A percentile compares a stretch with the other conserved stretches of the same genome.
phyloP scores from a whole-genome alignment of 257 asterid species.

The Solanum chiquidenum region DNA sequence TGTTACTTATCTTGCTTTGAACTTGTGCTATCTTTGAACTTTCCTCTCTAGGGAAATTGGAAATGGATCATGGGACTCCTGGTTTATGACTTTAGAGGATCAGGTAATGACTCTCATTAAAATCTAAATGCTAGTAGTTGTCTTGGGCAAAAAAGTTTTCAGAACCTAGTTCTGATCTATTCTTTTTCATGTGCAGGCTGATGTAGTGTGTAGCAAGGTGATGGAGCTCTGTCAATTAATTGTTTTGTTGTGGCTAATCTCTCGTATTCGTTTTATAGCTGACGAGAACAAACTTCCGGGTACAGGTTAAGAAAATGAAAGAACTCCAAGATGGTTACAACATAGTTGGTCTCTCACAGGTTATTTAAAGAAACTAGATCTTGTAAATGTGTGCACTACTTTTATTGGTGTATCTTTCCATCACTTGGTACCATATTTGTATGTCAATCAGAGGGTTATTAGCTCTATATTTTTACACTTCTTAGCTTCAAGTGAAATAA shows the following conservation, averaged over 20 bases:
- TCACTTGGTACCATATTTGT: neutral
- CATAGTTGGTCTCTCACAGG: slow-evolving; percentile 98
- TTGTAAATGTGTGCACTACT: neutral
- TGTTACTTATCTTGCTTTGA: neutral
- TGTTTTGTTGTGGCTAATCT: slow-evolving; percentile 3
- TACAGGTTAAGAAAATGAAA: slow-evolving; percentile 81
- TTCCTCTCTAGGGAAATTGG: slow-evolving; percentile 63
- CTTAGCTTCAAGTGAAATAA: neutral
- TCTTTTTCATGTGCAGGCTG: slow-evolving; percentile 50
- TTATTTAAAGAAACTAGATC: slow-evolving; percentile 9
- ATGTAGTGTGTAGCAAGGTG: slow-evolving; percentile 73
- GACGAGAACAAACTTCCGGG: slow-evolving; percentile 2
- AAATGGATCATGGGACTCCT: slow-evolving; percentile 87
- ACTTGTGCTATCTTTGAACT: neutral
- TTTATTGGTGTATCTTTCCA: neutral
- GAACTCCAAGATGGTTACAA: slow-evolving; percentile 77
- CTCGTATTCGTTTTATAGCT: neutral
- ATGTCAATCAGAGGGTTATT: neutral
- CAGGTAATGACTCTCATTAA: slow-evolving; percentile 35
- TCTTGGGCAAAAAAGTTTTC: neutral
- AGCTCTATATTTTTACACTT: neutral
- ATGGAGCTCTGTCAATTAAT: slow-evolving; percentile 3
- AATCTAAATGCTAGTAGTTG: neutral
- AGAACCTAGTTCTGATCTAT: slow-evolving; percentile 7
- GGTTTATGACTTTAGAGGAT: slow-evolving; percentile 74